These are phyloP conservation scores for Mycena belliarum DNA, from an alignment of 768 basidiomycete genomes.

Conservation along the genomic window DNA sequence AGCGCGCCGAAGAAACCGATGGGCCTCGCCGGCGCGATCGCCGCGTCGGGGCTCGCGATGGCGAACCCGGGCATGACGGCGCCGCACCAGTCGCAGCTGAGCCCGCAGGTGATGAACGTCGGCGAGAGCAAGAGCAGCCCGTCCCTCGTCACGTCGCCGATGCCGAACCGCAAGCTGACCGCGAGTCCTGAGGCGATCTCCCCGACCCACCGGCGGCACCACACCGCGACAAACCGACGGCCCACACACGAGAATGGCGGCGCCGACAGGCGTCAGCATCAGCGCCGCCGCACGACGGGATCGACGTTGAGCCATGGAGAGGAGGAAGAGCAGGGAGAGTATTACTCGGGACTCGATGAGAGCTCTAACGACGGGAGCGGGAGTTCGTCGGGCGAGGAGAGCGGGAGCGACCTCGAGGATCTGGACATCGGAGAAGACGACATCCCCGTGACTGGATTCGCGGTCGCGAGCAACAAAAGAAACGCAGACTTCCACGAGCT, in stretches of 20 bases:
- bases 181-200: conserved; percentile 3
- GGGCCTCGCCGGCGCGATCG: conserved; percentile 67
- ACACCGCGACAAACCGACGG: conserved; percentile 7
- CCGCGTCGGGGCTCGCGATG: conserved; percentile 68
- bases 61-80: conserved; percentile 53
- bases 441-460: conserved; percentile 94
- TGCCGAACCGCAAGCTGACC: conserved; percentile 11
- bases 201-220: conserved; percentile 1
- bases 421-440: conserved; percentile 65
- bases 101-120: conserved; percentile 27
- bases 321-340: conserved; percentile 21
- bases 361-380: conserved; percentile 27
- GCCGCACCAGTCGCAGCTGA: conserved; percentile 45
- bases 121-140: conserved; percentile 18
- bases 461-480: conserved; percentile 91
- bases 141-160: conserved; percentile 22
- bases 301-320: conserved; percentile 19
- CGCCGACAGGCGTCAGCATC: too few species aligned
- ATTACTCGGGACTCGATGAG: conserved; percentile 30
- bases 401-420: conserved; percentile 26
- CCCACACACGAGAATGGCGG: not conserved
- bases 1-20: conserved; percentile 46
- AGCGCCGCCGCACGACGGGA: conserved; percentile 19
- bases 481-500: conserved; percentile 96
- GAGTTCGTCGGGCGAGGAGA: conserved; percentile 30